phyloP scores from a whole-genome alignment of 345 rosid species.

The Gynandropsis gynandra region DNA sequence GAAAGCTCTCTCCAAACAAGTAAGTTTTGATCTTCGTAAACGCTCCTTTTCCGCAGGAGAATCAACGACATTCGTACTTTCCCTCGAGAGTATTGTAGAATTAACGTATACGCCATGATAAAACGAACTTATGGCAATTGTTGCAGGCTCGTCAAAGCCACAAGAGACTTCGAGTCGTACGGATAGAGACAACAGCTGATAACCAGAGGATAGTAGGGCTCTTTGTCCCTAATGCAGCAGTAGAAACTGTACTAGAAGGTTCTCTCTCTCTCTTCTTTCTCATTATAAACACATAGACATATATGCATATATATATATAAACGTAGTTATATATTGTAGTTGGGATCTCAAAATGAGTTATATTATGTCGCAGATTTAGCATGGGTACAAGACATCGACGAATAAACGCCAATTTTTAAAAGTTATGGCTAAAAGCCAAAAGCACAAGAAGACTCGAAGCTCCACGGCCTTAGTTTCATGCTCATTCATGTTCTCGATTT shows the following conservation, averaged over 20 bases:
- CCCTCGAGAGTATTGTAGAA: too few species aligned
- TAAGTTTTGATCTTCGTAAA: constrained; percentile 15
- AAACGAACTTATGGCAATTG: background rate
- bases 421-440: constrained; percentile 15
- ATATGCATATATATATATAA: background rate
- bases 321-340: background rate
- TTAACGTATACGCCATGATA: background rate
- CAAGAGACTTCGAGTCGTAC: constrained; percentile 81
- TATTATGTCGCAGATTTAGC: constrained; percentile 59
- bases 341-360: constrained; percentile 11
- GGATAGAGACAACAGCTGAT: constrained; percentile 77
- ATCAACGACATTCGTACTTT: background rate
- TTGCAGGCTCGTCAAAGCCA: constrained; percentile 81
- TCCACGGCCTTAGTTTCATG: too few species aligned
- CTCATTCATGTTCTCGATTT: too few species aligned
- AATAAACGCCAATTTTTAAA: constrained; percentile 29
- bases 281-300: background rate
- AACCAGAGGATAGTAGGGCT: constrained; percentile 80
- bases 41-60: too few species aligned
- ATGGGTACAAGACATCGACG: constrained; percentile 91
- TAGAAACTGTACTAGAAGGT: constrained; percentile 92
- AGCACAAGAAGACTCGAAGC: constrained; percentile 1
- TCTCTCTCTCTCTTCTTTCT: constrained; percentile 3
- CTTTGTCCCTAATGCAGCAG: constrained; percentile 85
- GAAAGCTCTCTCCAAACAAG: constrained; percentile 96